A percentile compares a stretch with the other conserved stretches of the same genome.
Conservation (phyloP, 768 basidiomycete genomes). For the Pulveroboletus sp. region DNA sequence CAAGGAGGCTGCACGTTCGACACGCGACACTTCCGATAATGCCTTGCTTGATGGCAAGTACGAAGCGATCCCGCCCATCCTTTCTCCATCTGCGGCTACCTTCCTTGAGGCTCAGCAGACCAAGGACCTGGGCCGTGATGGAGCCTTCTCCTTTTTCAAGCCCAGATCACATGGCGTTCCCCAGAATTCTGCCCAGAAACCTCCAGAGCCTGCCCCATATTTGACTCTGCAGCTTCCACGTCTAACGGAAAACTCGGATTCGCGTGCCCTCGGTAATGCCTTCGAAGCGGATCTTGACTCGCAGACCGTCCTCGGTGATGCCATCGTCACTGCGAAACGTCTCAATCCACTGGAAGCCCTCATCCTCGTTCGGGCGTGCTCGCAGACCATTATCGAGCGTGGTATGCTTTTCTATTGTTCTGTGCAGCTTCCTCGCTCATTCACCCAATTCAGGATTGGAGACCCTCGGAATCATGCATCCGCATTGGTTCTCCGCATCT, state of each 20-base stretch:
- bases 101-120: constrained; percentile 14
- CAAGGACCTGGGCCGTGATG: constrained; percentile 41
- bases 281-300: constrained; percentile 58
- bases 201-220: constrained; percentile 39
- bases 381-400: constrained; percentile 57
- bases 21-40: constrained; percentile 34
- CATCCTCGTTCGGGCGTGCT: constrained; percentile 59
- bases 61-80: constrained; percentile 55
- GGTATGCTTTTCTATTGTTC: constrained; percentile 40
- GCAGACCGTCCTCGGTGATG: constrained; percentile 44
- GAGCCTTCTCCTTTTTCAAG: constrained; percentile 46
- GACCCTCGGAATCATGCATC: constrained; percentile 79
- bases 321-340: constrained; percentile 50
- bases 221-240: constrained; percentile 60
- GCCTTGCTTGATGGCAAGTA: constrained; percentile 70
- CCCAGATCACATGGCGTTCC: constrained; percentile 39
- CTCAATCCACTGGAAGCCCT: constrained; percentile 62
- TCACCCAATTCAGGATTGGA: constrained; percentile 53
- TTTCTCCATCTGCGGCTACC: constrained; percentile 31
- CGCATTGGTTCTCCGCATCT: constrained; percentile 78
- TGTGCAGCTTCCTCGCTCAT: constrained; percentile 4
- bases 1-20: constrained; percentile 31
- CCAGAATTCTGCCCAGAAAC: constrained; percentile 35
- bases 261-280: constrained; percentile 48
- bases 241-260: constrained; percentile 43